These are phyloP conservation scores for Seiridium cupressi DNA, from an alignment of 2,329 filamentous ascomycete species.

Conservation along the genomic window DNA sequence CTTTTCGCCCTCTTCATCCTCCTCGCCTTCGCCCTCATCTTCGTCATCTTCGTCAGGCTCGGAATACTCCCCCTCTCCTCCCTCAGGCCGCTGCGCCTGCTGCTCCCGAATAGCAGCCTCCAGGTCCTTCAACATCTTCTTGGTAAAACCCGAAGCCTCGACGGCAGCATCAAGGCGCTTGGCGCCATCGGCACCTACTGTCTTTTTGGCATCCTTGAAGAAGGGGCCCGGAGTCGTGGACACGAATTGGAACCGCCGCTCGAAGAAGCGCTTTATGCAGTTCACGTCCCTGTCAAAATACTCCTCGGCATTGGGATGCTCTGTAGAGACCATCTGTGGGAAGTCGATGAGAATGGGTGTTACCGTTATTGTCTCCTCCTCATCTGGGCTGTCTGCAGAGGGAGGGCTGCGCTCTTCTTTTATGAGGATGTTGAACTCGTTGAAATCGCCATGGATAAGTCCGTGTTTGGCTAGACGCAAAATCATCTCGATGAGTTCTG, in stretches of 20 bases:
- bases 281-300: slow-evolving; percentile 96
- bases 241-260: slow-evolving; percentile 83
- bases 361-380: slow-evolving; percentile 46
- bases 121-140: slow-evolving; percentile 93
- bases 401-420: slow-evolving; percentile 60
- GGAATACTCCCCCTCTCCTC: slow-evolving; percentile 33
- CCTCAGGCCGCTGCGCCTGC: slow-evolving; percentile 45
- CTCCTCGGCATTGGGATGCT: slow-evolving; percentile 90
- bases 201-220: slow-evolving; percentile 80
- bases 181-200: slow-evolving; percentile 61
- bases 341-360: slow-evolving; percentile 93
- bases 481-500: slow-evolving; percentile 86
- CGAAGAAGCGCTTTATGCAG: slow-evolving; percentile 94
- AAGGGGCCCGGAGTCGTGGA: slow-evolving; percentile 80
- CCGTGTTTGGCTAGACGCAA: slow-evolving; percentile 80
- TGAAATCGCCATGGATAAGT: slow-evolving; percentile 96
- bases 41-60: slow-evolving; percentile 35
- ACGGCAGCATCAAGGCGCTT: slow-evolving; percentile 82
- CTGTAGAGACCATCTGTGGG: slow-evolving; percentile 95
- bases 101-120: slow-evolving; percentile 87
- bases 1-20: slow-evolving; percentile 27
- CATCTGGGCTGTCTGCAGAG: slow-evolving; percentile 1
- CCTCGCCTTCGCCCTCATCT: slow-evolving; percentile 29
- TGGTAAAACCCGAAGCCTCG: slow-evolving; percentile 91
- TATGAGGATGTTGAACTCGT: slow-evolving; percentile 97